Percentiles rank a stretch among this genome's conserved stretches.
Evolutionary conservation across 2,329 filamentous ascomycete species (phyloP).

Genomic region (Diaporthe velutina): DNA sequence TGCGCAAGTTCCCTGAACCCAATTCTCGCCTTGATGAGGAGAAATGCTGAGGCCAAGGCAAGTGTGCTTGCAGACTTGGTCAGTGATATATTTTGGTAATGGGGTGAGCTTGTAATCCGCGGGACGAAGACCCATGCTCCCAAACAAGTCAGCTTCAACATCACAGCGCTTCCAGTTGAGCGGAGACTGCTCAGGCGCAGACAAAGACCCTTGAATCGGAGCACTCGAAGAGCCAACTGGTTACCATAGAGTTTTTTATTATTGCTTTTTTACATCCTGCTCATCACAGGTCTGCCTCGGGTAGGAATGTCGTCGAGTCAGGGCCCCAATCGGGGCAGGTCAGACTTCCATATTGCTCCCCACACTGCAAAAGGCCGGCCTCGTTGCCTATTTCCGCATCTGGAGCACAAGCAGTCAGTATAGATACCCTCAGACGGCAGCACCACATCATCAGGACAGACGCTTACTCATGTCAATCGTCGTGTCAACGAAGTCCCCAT

Average conservation of each 20-base stretch:
- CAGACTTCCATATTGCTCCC: not conserved
- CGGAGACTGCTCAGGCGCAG: not conserved
- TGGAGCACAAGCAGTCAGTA: not conserved
- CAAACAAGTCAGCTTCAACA: not conserved
- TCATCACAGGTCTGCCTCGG: not conserved
- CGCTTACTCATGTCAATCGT: constrained; percentile 35
- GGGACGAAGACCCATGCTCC: not conserved
- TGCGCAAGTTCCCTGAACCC: too few species aligned
- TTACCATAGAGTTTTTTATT: not conserved
- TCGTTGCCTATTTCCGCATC: constrained; percentile 30
- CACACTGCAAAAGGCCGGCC: constrained; percentile 25
- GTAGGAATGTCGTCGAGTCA: not conserved
- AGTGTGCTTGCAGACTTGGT: not conserved
- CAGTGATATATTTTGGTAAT: not conserved
- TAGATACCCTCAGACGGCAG: too few species aligned
- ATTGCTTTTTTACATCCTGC: not conserved
- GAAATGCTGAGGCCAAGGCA: not conserved
- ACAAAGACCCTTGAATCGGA: not conserved
- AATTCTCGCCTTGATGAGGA: too few species aligned
- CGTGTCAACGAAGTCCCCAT: not conserved
- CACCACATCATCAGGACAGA: rapidly evolving
- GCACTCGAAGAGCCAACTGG: too few species aligned
- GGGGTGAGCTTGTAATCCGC: not conserved
- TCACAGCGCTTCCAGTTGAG: not conserved
- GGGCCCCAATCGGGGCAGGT: constrained; percentile 22